Conservation (phyloP, 2,329 filamentous ascomycete genomes). For the Epichloe brachyelytri region DNA sequence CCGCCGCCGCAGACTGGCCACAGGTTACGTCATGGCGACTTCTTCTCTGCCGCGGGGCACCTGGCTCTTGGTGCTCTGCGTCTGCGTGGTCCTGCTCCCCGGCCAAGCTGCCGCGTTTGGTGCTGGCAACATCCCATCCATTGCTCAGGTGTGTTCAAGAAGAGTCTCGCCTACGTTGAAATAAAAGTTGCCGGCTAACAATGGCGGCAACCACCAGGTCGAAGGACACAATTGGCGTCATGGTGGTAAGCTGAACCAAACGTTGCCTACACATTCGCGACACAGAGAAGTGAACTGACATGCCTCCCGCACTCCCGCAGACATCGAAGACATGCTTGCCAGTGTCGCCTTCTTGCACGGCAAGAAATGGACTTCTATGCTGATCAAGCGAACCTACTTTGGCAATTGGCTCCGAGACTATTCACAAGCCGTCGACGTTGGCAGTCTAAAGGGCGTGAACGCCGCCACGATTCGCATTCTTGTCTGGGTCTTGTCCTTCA, state of each 20-base stretch:
- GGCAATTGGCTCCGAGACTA: conserved; percentile 83
- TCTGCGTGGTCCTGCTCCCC: conserved; percentile 45
- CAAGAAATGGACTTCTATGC: conserved; percentile 73
- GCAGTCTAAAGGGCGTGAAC: conserved; percentile 65
- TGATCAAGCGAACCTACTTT: conserved; percentile 69
- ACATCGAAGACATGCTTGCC: conserved; percentile 73
- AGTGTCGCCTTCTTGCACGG: conserved; percentile 64
- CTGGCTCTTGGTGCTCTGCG: conserved; percentile 37
- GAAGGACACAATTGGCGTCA: conserved; percentile 60
- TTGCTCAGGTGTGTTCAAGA: conserved; percentile 28
- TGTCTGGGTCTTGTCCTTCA: conserved; percentile 71
- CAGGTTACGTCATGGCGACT: conserved; percentile 31
- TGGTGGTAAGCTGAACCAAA: conserved; percentile 33
- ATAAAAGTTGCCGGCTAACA: background rate
- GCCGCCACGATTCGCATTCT: conserved; percentile 67
- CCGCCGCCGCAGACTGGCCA: background rate
- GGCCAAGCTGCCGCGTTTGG: conserved; percentile 49
- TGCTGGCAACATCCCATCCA: conserved; percentile 59
- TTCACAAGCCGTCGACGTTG: conserved; percentile 71
- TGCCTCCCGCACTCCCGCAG: conserved; percentile 27
- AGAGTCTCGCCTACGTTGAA: background rate
- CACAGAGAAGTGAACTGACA: background rate
- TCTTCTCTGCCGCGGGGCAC: conserved; percentile 32
- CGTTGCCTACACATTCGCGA: background rate
- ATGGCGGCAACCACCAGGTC: conserved; percentile 28